Base-by-base conservation (phyloP, 2,329 filamentous ascomycete genomes). In the Fonsecaea multimorphosa region DNA sequence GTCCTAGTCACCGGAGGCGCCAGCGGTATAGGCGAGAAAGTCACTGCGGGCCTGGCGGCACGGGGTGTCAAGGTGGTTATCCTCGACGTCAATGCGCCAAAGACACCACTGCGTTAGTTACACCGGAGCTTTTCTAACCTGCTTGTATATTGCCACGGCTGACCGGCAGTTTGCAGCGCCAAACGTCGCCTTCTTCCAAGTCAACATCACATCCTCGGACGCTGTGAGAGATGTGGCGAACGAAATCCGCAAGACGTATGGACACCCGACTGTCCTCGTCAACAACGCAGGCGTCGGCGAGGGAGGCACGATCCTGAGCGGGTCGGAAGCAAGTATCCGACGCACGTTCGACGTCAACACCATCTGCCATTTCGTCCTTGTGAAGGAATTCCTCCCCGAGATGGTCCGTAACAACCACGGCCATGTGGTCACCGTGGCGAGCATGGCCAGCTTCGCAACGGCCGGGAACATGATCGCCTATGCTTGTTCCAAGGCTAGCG, bases 381-480 rank as follows among this genome's bases (percentile, higher is more conserved):
- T 83, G 2, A 84, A 86, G 73, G 84, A 87, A 63, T 91, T 92
- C 76, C 78, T 92, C 1, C 89, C 90, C 0, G 74, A 78, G 69
- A 89, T 92, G 83, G 76, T 89, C 56, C 74, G 76, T 4, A 73
- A 73, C 12, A 87, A 91, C 78, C 89, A 92, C 78, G 89, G 90
- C 65, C 90, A 90, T 83, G 76, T 92, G 46, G 87, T 92, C 19
- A 91, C 87, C 0, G 83, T 92, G 19, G 86, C 90, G 16, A 87
- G 84, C 2, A 80, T 86, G 46, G 87, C 89, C 0, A 83, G 84
- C 9, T 90, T 86, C 77, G 70, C 86, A 3, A 80, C 84, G 0
- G 83, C 86, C 0, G 85, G 88, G 3, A 82, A 82, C 70, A 85
- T 90, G 82, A 84, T 88, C 51, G 88, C 91, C 77, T 92, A 92